These are phyloP conservation scores for Fusarium mangiferae DNA, from an alignment of 2,329 filamentous ascomycete genomes.

Conservation along the genomic window DNA sequence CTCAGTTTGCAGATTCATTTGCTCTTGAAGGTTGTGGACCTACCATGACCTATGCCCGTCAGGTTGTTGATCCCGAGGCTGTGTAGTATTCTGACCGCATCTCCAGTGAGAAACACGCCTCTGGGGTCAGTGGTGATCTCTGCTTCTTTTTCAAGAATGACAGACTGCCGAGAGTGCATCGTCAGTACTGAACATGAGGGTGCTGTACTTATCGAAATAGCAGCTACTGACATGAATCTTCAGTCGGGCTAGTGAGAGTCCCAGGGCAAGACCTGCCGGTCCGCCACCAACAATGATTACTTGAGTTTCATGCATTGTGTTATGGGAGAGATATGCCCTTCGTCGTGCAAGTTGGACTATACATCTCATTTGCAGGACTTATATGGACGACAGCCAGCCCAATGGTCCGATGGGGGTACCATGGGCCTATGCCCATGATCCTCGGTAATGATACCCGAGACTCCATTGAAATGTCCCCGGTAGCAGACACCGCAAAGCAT, in stretches of 20 bases:
- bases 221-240: neutral
- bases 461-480: fast-evolving
- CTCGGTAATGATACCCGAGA: neutral
- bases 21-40: neutral
- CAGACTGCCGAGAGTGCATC: neutral
- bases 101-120: neutral
- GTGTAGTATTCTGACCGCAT: neutral
- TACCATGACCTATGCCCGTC: neutral
- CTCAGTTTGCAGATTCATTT: too few relatives aligned
- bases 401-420: fast-evolving
- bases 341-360: too few relatives aligned
- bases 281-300: neutral
- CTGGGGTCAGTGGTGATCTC: neutral
- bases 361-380: neutral
- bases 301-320: neutral
- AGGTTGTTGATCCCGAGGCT: neutral
- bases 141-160: neutral
- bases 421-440: neutral
- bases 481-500: too few relatives aligned
- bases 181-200: neutral
- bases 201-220: too few relatives aligned
- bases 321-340: fast-evolving
- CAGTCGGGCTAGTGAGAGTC: neutral
- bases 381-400: neutral
- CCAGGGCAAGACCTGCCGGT: neutral